phyloP scores from a whole-genome alignment of 1,284 basidiomycete species.

The Leccinum glutinopallens region DNA sequence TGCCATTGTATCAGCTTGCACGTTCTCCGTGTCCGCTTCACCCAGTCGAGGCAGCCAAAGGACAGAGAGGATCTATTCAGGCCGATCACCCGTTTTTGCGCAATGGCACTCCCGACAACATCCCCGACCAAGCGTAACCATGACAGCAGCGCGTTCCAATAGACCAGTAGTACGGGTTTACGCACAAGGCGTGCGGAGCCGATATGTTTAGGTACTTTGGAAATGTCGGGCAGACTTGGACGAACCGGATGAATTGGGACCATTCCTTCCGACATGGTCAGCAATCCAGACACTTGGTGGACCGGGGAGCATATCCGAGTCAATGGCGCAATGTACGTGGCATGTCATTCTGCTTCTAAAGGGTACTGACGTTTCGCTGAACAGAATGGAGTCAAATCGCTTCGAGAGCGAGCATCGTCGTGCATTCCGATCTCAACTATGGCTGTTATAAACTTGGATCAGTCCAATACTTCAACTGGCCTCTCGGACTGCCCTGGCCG shows the following conservation, averaged over 20 bases:
- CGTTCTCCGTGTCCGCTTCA: too few relatives aligned
- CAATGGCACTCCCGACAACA: conserved; percentile 73
- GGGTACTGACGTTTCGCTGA: conserved; percentile 7
- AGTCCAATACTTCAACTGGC: conserved; percentile 89
- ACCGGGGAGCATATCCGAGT: conserved; percentile 67
- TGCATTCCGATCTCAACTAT: conserved; percentile 81
- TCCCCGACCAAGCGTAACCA: conserved; percentile 73
- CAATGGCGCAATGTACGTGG: conserved; percentile 77
- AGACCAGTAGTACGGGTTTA: conserved; percentile 68
- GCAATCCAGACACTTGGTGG: conserved; percentile 69
- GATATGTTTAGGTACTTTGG: conserved; percentile 84
- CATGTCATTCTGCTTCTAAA: not conserved
- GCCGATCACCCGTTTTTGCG: conserved; percentile 77
- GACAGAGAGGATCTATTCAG: too few relatives aligned
- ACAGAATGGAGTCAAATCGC: conserved; percentile 76
- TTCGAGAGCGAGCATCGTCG: conserved; percentile 61
- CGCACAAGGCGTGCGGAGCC: conserved; percentile 83
- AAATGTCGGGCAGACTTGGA: conserved; percentile 87
- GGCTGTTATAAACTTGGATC: conserved; percentile 90
- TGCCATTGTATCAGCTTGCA: too few relatives aligned
- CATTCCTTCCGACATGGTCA: conserved; percentile 62
- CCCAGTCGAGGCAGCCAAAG: too few relatives aligned
- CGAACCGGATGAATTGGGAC: conserved; percentile 72
- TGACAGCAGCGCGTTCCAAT: conserved; percentile 62
- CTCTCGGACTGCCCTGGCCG: conserved; percentile 74